Conservation (phyloP, 2,329 filamentous ascomycete species). For the Penicillium occitanis region DNA sequence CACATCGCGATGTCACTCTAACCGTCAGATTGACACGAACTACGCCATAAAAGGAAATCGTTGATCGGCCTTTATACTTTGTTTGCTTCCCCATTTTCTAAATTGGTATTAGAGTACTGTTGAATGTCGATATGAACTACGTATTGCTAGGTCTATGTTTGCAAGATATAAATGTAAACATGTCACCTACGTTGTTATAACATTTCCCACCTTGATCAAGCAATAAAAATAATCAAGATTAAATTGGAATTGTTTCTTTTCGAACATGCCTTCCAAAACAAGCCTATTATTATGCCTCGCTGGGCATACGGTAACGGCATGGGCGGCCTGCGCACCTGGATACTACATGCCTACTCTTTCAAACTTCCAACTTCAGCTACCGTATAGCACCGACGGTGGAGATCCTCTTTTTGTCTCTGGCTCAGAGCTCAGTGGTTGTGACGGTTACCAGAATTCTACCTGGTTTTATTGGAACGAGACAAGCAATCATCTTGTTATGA, state of each 20-base stretch:
- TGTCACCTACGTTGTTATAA: neutral
- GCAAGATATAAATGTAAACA: neutral
- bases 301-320: neutral
- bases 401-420: constrained; percentile 33
- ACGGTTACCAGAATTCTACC: constrained; percentile 36
- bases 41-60: neutral
- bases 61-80: neutral
- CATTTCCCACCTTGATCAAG: too few species aligned
- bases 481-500: constrained; percentile 41
- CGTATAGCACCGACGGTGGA: constrained; percentile 32
- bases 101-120: neutral
- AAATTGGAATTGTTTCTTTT: neutral
- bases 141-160: neutral
- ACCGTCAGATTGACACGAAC: neutral
- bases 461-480: constrained; percentile 38
- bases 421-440: constrained; percentile 37
- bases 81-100: neutral
- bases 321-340: constrained; percentile 22
- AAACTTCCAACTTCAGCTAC: constrained; percentile 38
- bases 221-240: too few species aligned
- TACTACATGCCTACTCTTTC: constrained; percentile 20
- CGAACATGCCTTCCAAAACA: neutral
- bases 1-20: constrained; percentile 2
- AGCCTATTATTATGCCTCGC: neutral
- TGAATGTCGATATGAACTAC: neutral